Percentiles rank a stretch among this genome's conserved stretches.
These are phyloP conservation scores for Colletotrichum zoysiae DNA, from an alignment of 2,329 filamentous ascomycete species.

Conservation along the genomic window DNA sequence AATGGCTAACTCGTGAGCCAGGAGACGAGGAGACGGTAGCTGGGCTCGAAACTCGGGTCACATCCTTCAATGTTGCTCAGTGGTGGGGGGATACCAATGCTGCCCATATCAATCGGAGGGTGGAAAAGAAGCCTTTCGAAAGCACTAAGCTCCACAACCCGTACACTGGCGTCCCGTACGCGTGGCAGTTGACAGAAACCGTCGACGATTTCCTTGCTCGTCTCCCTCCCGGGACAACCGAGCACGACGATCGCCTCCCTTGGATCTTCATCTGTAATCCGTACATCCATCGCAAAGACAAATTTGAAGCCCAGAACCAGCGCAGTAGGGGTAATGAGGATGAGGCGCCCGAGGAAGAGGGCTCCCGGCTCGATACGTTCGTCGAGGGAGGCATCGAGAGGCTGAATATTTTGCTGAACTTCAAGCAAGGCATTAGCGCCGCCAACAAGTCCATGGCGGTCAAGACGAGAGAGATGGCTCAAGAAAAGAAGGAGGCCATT, in stretches of 20 bases:
- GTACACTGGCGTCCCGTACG: constrained; percentile 65
- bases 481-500: constrained; percentile 62
- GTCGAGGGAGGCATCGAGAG: constrained; percentile 65
- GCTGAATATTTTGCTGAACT: constrained; percentile 58
- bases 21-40: constrained; percentile 66
- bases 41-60: constrained; percentile 62
- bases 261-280: constrained; percentile 85
- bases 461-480: constrained; percentile 61
- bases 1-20: constrained; percentile 48
- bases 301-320: constrained; percentile 51
- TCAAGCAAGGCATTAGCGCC: constrained; percentile 62
- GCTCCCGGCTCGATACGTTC: constrained; percentile 62
- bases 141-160: constrained; percentile 65
- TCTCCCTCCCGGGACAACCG: constrained; percentile 75
- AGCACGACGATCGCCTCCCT: constrained; percentile 57
- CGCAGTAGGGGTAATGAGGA: constrained; percentile 60
- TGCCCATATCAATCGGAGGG: constrained; percentile 20
- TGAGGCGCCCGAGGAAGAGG: constrained; percentile 61
- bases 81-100: constrained; percentile 60
- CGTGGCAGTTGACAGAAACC: constrained; percentile 74
- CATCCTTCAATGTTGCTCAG: constrained; percentile 61
- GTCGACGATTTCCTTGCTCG: constrained; percentile 75
- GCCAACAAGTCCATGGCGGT: constrained; percentile 51
- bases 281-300: constrained; percentile 56
- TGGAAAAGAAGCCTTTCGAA: constrained; percentile 18